Base-by-base conservation (phyloP, 2,329 filamentous ascomycete genomes). In the Fusarium gaditjirri region DNA sequence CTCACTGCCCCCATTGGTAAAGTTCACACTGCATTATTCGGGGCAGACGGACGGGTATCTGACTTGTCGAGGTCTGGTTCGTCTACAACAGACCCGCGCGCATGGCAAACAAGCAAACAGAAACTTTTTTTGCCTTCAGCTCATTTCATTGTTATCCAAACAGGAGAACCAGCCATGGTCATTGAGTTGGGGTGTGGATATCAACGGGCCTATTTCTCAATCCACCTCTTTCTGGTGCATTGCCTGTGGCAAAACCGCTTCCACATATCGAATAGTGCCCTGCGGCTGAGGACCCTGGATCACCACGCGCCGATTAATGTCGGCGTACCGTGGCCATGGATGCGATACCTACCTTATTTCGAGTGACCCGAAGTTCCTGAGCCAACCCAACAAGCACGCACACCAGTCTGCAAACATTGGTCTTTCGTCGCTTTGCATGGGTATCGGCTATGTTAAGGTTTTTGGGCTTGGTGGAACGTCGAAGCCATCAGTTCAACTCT, bases 251-350 rank as follows among this genome's bases (percentile, higher is more conserved):
- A 68, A 73, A 68, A 43, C 25, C 38, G 25, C 41, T 57, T 57
- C 47, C 56, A 50, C 17, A 56, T 70, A 33, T 44, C 36, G 53
- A 56, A 46, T 53, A 63, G 65, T 47, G 36, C 43, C 39, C 62
- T 59, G 56, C 60, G 44, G 58, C 68, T 71, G 36, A 52, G 49
- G 65, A 69, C 50, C 54, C 54, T 72, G 54, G 59, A 65, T 59
- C 46, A 46, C 41, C 38, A 54, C 23, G 44, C n/a, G 46, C 43
- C 31, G 62, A 43, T 43, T 66, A 43, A 60, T 70, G 41, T 55
- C 60, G 61, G 38, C 36, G 38, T 41, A 47, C 56, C 65, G 13
- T 56, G 43, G 64, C 55, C 55, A 61, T 33, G 53, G 57, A 60
- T 49, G 23, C 19, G 31, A 49, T 49, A 13, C 39, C 31, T 49